These are phyloP conservation scores for Rutidosis leptorrhynchoides DNA, from an alignment of 129 eudicot genomes.

Conservation along the genomic window DNA sequence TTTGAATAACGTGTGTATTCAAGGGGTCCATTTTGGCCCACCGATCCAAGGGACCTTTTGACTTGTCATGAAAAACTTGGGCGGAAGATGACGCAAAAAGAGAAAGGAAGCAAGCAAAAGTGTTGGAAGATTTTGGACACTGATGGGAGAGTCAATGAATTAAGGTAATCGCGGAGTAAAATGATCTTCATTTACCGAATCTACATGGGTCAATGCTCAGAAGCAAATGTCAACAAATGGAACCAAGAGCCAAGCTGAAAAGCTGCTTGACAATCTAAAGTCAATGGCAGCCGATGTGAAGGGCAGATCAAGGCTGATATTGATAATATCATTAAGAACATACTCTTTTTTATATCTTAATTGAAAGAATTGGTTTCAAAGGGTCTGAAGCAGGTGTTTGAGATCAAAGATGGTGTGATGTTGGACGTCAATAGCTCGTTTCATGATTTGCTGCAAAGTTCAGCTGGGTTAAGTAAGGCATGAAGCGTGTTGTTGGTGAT, in stretches of 20 bases:
- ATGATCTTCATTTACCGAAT: constrained; percentile 59
- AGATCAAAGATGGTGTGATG: constrained; percentile 47
- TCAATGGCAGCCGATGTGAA: constrained; percentile 53
- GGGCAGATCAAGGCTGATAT: constrained; percentile 67
- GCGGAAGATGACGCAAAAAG: constrained; percentile 97
- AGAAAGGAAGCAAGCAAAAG: constrained; percentile 92
- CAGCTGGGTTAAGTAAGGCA: constrained; percentile 52
- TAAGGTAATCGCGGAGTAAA: constrained; percentile 75
- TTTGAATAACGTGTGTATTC: no score
- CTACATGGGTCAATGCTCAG: constrained; percentile 69
- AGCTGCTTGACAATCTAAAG: constrained; percentile 69
- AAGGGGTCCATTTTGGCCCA: no score
- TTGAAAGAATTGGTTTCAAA: constrained; percentile 49
- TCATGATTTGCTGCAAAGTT: constrained; percentile 56
- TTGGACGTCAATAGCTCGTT: constrained; percentile 46
- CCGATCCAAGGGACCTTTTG: neutral
- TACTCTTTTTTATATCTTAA: constrained; percentile 43
- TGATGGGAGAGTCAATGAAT: constrained; percentile 85
- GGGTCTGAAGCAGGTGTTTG: constrained; percentile 36
- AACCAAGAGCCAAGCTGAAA: constrained; percentile 65
- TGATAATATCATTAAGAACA: constrained; percentile 47
- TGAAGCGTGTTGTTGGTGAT: constrained; percentile 68
- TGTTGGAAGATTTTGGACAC: constrained; percentile 77
- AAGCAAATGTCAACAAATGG: constrained; percentile 53
- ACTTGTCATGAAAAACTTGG: constrained; percentile 61